Evolutionary conservation across 1,139 yeast genomes (phyloP), one percentile per base, ranked within the genome.

Genomic region (Arxiozyma slooffiae): DNA sequence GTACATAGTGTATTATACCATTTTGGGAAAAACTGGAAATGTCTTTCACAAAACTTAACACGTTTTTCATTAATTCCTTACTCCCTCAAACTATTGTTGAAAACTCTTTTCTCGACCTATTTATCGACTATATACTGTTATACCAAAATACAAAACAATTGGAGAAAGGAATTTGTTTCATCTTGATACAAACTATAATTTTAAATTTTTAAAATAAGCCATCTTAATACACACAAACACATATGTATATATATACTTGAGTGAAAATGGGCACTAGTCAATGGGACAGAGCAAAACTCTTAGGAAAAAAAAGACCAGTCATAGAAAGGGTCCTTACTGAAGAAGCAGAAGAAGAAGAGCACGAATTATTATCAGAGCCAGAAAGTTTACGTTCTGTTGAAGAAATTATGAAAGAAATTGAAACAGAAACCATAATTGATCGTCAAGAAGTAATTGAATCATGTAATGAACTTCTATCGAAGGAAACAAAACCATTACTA

Each of bases 371-470:
- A 42, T 34, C 14, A 38, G 40, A 16, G 38, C 21, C 11, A 30
- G 36, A 30, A 30, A 30, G 36, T 30, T 30, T 30, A 30, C 16
- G 14, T 30, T 30, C 36, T 4, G 11, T 45, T 7, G 52, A 51
- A 48, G 52, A 54, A 14, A 50, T 53, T 38, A 60, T 54, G 55
- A 58, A 61, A 24, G 67, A 63, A 48, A 45, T 67, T 7, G 61
- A 63, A 43, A 70, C 73, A 6, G 73, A 65, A 18, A 76, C 81
- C 2, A 67, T 72, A 0, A 62, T 59, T 9, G 66, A 66, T 5
- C 82, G 80, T 55, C 55, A 60, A 7, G 75, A 72, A 23, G 73
- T 74, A 1, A 77, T 77, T 52, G 59, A 64, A 1, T 53, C 57
- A 11, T 69, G 80, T 44, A 57, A 60, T 40, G 58, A 60, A 8